Evolutionary conservation across 2,329 filamentous ascomycete genomes (phyloP), one percentile per base, ranked within the genome.

Genomic region (Kalmusia sp.): DNA sequence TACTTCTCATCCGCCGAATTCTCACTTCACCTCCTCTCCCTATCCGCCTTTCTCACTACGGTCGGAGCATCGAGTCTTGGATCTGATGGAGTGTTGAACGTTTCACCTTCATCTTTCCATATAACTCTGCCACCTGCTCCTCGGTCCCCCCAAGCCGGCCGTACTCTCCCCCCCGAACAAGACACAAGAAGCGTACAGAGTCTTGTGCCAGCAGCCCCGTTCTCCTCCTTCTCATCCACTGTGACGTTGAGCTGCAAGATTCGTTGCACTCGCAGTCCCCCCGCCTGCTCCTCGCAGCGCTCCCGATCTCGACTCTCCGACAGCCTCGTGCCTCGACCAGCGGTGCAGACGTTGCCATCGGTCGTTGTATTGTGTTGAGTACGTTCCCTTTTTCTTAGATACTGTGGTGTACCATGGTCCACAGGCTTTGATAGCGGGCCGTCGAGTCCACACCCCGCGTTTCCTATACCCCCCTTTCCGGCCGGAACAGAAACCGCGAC

Each of bases 201-300:
- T 34, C 52, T 61, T 68, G 68, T 67, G 57, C 67, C 68, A 64
- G 63, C 52, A 45, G 51, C 54, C 62, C 59, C 61, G 38, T 62
- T 60, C 58, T 46, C 57, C 53, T 55, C 57, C 45, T 41, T 41
- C 53, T 55, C 57, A 52, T 48, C 57, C 55, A 53, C 63, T 59
- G 63, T 63, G 64, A 67, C 69, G 62, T 59, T 62, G 68, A 66
- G 62, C 63, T 64, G 61, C 60, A 45, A 54, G 59, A 63, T 63
- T 58, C 58, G 45, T 54, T 28, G 49, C 54, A 57, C 62, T 63
- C 64, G 57, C 63, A 56, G 54, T 60, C 55, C 59, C 54, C 65
- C 49, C 53, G 60, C 75, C 74, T 72, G 74, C 76, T 76, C 71
- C 72, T 61, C 70, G 69, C 65, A 72, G 73, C 73, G 72, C 68